phyloP scores from a whole-genome alignment of 2,329 filamentous ascomycete genomes.

The Verticillium tricorpus region DNA sequence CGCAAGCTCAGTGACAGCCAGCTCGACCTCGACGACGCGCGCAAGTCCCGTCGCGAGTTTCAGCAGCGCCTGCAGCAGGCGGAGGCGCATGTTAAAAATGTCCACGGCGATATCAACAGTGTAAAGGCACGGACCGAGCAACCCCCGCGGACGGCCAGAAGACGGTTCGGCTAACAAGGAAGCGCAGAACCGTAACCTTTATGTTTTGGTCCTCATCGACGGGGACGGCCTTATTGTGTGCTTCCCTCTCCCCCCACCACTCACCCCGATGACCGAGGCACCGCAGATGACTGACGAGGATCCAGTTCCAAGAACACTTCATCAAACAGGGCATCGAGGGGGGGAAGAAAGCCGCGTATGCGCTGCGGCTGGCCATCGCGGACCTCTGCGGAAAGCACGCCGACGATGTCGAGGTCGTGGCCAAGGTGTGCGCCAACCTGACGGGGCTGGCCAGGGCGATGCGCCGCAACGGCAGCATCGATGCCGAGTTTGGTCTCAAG shows the following conservation, averaged over 20 bases:
- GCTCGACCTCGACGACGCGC: conserved; percentile 48
- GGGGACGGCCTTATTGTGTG: conserved; percentile 57
- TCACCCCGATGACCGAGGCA: conserved; percentile 1
- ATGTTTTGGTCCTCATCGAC: conserved; percentile 58
- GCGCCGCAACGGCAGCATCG: conserved; percentile 41
- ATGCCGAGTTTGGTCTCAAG: conserved; percentile 39
- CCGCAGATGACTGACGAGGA: conserved; percentile 3
- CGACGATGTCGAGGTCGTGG: conserved; percentile 48
- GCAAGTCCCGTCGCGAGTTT: conserved; percentile 42
- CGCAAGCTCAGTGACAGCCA: conserved; percentile 37
- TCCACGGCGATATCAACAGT: background rate
- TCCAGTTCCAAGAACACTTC: conserved; percentile 53
- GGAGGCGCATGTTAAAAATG: conserved; percentile 18
- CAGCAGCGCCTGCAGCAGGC: conserved; percentile 41
- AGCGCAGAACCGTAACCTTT: conserved; percentile 49
- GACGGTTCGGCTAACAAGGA: conserved; percentile 42
- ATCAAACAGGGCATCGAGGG: conserved; percentile 51
- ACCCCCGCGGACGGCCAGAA: conserved; percentile 25
- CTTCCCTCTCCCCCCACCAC: conserved; percentile 1
- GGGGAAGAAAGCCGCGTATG: conserved; percentile 47
- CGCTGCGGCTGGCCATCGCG: conserved; percentile 43
- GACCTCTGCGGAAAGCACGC: conserved; percentile 39
- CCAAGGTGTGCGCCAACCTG: conserved; percentile 53
- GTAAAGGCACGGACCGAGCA: conserved; percentile 21
- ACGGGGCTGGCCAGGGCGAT: conserved; percentile 45